phyloP scores from a whole-genome alignment of 2,329 filamentous ascomycete species.

The Thyridium curvatum region DNA sequence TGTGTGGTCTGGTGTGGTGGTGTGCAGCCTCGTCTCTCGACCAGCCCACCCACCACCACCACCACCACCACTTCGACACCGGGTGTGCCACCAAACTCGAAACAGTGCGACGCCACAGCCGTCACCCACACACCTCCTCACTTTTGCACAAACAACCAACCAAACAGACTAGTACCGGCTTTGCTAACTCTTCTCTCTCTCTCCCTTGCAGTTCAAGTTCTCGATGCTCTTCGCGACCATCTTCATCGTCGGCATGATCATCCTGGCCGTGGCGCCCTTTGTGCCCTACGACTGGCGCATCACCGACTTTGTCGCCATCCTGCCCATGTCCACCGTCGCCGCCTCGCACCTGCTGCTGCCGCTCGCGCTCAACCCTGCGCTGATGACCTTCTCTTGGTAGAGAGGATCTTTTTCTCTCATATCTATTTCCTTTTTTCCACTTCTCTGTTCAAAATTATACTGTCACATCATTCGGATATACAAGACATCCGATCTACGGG shows the following conservation, averaged over 20 bases:
- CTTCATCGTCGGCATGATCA: conserved; percentile 55
- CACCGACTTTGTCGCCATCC: conserved; percentile 66
- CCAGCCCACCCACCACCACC: too few relatives aligned
- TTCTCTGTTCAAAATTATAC: too few relatives aligned
- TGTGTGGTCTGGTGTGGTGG: too few relatives aligned
- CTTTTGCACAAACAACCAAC: too few relatives aligned
- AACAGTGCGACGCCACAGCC: background rate
- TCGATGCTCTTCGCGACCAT: conserved; percentile 56
- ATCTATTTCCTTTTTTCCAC: too few relatives aligned
- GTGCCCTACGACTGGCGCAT: conserved; percentile 61
- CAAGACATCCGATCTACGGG: too few relatives aligned
- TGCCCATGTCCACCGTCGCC: conserved; percentile 68
- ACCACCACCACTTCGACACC: background rate
- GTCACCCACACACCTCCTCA: background rate
- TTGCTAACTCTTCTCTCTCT: too few relatives aligned
- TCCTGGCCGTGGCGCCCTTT: conserved; percentile 57
- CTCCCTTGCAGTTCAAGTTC: conserved; percentile 64
- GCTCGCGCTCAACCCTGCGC: conserved; percentile 67
- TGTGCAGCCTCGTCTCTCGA: too few relatives aligned
- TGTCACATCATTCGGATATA: too few relatives aligned
- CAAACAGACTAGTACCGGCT: too few relatives aligned
- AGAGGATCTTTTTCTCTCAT: too few relatives aligned
- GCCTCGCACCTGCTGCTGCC: conserved; percentile 65
- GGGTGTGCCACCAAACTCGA: background rate
- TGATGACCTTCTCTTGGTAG: conserved; percentile 76